Conservation (phyloP, 2,329 filamentous ascomycete genomes). For the Aspergillus floridensis region DNA sequence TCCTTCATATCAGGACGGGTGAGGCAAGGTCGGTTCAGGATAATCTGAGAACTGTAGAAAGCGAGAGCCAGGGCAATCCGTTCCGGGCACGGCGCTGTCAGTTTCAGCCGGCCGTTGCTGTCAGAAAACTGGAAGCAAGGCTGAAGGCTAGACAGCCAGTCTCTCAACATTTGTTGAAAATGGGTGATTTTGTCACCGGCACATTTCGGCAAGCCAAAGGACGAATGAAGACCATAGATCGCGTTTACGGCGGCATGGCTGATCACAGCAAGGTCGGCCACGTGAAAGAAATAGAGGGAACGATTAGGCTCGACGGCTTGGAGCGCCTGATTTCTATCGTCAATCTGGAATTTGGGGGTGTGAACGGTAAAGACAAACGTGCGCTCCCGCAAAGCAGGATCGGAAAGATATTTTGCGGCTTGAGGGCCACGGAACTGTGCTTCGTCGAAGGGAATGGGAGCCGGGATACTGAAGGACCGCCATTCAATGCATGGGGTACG, state of each 20-base stretch:
- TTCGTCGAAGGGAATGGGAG: conserved; percentile 32
- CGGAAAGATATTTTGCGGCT: conserved; percentile 2
- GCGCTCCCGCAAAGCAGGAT: not conserved
- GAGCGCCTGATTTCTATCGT: not conserved
- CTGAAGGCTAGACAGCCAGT: not conserved
- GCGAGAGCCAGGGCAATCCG: not conserved
- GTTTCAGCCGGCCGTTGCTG: not conserved
- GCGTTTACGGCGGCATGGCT: conserved; percentile 1
- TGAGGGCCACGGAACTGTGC: conserved; percentile 24
- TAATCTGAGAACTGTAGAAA: conserved; percentile 4
- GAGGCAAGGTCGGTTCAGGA: conserved; percentile 5
- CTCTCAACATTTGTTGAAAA: not conserved
- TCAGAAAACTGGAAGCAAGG: not conserved
- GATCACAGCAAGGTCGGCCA: conserved; percentile 2
- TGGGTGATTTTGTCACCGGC: not conserved
- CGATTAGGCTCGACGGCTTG: not conserved
- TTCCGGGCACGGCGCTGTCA: not conserved
- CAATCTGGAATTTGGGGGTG: not conserved
- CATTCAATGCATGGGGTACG: conserved; percentile 35
- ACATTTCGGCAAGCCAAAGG: not conserved
- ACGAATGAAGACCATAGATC: not conserved
- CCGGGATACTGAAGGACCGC: conserved; percentile 29
- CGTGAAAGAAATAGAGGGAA: conserved; percentile 1
- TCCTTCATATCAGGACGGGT: conserved; percentile 2
- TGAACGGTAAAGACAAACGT: not conserved